Evolutionary conservation across 768 basidiomycete genomes (phyloP).

Genomic region (Tricholoma hemisulphureum): DNA sequence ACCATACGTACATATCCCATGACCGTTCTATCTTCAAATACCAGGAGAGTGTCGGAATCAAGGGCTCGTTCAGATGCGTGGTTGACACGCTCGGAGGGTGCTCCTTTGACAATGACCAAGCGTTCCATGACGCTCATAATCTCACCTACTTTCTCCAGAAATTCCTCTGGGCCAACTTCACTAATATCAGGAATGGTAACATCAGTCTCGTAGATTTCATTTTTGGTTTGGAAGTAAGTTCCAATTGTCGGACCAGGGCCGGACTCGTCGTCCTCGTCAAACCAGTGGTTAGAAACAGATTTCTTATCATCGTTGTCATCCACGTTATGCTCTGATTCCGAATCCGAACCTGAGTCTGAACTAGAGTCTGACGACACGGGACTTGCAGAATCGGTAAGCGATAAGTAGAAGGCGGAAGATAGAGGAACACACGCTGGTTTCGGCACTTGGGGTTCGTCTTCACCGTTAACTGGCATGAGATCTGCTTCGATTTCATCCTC

Average conservation of each 20-base stretch:
- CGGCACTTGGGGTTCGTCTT: conserved; percentile 31
- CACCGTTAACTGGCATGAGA: conserved; percentile 41
- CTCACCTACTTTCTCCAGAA: conserved; percentile 74
- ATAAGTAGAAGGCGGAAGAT: conserved; percentile 7
- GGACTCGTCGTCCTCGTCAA: conserved; percentile 58
- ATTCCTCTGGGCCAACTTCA: conserved; percentile 61
- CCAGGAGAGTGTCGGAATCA: conserved; percentile 87
- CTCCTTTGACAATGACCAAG: conserved; percentile 71
- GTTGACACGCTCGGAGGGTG: conserved; percentile 40
- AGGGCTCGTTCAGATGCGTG: conserved; percentile 62
- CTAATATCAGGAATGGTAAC: conserved; percentile 62
- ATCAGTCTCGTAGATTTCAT: conserved; percentile 62
- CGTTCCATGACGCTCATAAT: conserved; percentile 72
- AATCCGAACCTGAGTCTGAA: conserved; percentile 39
- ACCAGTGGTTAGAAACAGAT: neutral
- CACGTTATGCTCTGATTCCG: conserved; percentile 34
- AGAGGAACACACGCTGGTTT: conserved; percentile 19
- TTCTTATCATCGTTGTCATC: conserved; percentile 27
- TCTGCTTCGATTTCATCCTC: conserved; percentile 75
- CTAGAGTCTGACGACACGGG: conserved; percentile 8
- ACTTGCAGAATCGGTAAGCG: conserved; percentile 2
- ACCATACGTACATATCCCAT: conserved; percentile 74
- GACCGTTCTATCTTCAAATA: conserved; percentile 87
- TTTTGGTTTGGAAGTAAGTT: conserved; percentile 61
- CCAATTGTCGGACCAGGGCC: conserved; percentile 37